phyloP scores from a whole-genome alignment of 164 flowering plant genomes.

The Macadamia integrifolia region DNA sequence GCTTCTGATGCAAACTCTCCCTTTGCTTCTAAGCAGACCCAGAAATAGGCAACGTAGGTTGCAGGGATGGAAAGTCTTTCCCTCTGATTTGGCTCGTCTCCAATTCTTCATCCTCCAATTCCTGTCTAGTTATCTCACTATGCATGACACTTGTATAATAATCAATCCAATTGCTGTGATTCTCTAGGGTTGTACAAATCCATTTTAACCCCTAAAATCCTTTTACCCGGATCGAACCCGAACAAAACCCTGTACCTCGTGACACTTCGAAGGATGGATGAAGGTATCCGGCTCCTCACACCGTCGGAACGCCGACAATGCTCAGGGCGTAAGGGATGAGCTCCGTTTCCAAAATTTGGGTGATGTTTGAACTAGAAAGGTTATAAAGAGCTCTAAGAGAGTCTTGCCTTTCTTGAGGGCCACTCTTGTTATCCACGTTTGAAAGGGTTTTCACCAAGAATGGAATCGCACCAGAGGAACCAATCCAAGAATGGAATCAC shows the following conservation, averaged over 20 bases:
- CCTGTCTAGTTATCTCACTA: too few species aligned
- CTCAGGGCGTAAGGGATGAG: slow-evolving; percentile 44
- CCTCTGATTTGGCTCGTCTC: slow-evolving; percentile 42
- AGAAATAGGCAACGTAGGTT: slow-evolving; percentile 52
- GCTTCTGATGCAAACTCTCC: too few species aligned
- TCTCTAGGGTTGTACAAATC: too few species aligned
- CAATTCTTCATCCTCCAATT: too few species aligned
- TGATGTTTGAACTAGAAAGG: slow-evolving; percentile 65
- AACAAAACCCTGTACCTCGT: too few species aligned
- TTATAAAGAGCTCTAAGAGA: slow-evolving; percentile 77
- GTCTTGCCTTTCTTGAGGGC: slow-evolving; percentile 62
- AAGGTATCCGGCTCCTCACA: too few species aligned
- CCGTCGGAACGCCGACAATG: slow-evolving; percentile 36
- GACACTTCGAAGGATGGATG: too few species aligned
- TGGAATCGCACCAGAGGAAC: slow-evolving; percentile 82
- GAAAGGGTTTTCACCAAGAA: slow-evolving; percentile 45
- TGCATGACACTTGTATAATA: too few species aligned
- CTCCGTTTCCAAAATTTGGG: slow-evolving; percentile 45
- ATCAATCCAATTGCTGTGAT: too few species aligned
- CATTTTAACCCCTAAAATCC: too few species aligned
- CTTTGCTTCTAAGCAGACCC: slow-evolving; percentile 43
- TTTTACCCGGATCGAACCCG: too few species aligned
- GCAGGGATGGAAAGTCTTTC: slow-evolving; percentile 89
- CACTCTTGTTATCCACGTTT: slow-evolving; percentile 18
- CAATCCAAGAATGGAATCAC: slow-evolving; percentile 53